Percentiles rank a stretch among this genome's conserved stretches.
Conservation (phyloP, 2,329 filamentous ascomycete species). For the Hymenoscyphus fructigenus region DNA sequence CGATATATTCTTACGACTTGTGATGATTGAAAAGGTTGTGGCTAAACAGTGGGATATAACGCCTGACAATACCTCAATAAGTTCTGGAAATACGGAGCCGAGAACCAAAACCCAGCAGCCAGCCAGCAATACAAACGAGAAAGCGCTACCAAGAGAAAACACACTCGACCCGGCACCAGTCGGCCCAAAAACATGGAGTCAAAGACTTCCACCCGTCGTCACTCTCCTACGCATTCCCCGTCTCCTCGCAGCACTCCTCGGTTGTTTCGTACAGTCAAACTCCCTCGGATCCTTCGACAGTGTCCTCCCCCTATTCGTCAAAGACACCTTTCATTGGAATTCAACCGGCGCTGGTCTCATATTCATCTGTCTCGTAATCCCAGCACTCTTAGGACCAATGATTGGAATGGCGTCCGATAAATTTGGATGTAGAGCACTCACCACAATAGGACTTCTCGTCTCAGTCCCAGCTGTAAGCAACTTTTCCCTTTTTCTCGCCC, state of each 20-base stretch:
- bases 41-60: constrained; percentile 47
- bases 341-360: constrained; percentile 57
- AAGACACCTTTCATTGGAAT: constrained; percentile 52
- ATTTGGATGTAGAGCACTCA: constrained; percentile 60
- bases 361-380: constrained; percentile 58
- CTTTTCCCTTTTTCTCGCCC: too few species aligned
- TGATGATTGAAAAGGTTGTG: constrained; percentile 56
- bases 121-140: neutral
- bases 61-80: neutral
- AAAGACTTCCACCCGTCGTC: constrained; percentile 35
- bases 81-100: neutral
- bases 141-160: neutral
- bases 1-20: constrained; percentile 53
- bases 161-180: neutral
- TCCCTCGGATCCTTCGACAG: constrained; percentile 54
- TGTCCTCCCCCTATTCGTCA: constrained; percentile 54
- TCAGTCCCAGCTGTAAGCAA: constrained; percentile 58
- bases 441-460: constrained; percentile 57
- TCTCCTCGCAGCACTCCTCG: constrained; percentile 42
- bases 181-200: constrained; percentile 10
- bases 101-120: neutral
- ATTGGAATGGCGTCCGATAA: constrained; percentile 49
- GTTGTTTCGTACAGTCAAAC: constrained; percentile 46
- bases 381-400: constrained; percentile 57
- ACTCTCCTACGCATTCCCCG: constrained; percentile 42